Evolutionary conservation across 2,329 filamentous ascomycete genomes (phyloP), one percentile per base, ranked within the genome.

Genomic region (Aspergillus arachidicola): DNA sequence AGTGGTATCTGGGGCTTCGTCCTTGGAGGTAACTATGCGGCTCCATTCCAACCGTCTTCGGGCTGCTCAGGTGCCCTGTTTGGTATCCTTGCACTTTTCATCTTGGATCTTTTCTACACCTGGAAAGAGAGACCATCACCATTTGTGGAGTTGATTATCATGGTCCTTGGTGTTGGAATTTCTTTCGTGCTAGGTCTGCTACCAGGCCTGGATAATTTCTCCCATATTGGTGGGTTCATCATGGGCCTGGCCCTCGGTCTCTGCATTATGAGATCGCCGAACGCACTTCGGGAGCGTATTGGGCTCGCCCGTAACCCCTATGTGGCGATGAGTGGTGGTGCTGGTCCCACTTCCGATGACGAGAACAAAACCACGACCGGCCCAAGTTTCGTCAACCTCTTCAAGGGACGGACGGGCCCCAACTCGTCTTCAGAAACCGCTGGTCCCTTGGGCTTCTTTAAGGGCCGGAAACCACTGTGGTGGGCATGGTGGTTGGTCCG

Each of bases 401-500:
- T 78, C 68, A 75, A 73, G 59, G 63, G 66, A 43, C 67, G 64
- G 89, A 36, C 85, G 91, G 48, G 93, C 90, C 76, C 88, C 86
- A 65, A 68, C 53, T 58, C 66, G 10, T 64, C 66, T 11, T 59
- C 66, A 3, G 55, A 59, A 57, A 58, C 55, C 4, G 36, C 61
- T 7, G 67, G 66, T 36, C 73, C 71, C 0, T 67, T 86, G 0
- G 89, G 87, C 6, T 97, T 97, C 79, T 98, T 98, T 82, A 94
- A 94, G 76, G 93, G 92, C 23, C 87, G 95, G 21, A 97, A 96
- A 76, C 91, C 91, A 26, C 84, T 97, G 9, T 99, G 95, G 95
- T 99, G 95, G 95, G 91, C 83, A 6, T 99, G 95, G 95, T 98
- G 94, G 94, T 79, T 97, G 26, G 85, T 98, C 32, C 87, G 95